These are phyloP conservation scores for Serendipita sp. DNA, from an alignment of 768 basidiomycete species.

Conservation along the genomic window DNA sequence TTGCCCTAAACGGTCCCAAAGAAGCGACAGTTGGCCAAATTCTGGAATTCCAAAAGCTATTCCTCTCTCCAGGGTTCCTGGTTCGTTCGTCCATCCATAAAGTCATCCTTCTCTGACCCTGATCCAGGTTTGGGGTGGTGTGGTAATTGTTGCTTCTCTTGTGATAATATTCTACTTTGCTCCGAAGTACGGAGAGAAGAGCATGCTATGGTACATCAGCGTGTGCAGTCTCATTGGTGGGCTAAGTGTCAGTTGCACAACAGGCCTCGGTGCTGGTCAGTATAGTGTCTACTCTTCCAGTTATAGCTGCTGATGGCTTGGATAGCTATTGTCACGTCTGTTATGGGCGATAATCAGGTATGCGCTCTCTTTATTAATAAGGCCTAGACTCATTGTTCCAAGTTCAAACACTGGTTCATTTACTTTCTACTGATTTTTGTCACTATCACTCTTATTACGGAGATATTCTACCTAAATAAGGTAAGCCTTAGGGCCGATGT, in stretches of 20 bases:
- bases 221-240: slow-evolving; percentile 97
- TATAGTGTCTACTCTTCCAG: background rate
- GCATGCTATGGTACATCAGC: slow-evolving; percentile 88
- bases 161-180: slow-evolving; percentile 71
- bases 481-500: slow-evolving; percentile 83
- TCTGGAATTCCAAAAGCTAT: slow-evolving; percentile 54
- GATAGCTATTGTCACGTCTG: slow-evolving; percentile 62
- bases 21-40: slow-evolving; percentile 59
- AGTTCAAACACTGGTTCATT: slow-evolving; percentile 88
- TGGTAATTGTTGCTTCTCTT: slow-evolving; percentile 47
- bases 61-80: slow-evolving; percentile 72
- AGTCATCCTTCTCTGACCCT: slow-evolving; percentile 11
- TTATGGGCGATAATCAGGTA: slow-evolving; percentile 63
- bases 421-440: slow-evolving; percentile 41
- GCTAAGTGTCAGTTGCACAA: slow-evolving; percentile 84
- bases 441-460: slow-evolving; percentile 63
- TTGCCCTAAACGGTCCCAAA: slow-evolving; percentile 75
- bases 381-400: slow-evolving; percentile 7
- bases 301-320: background rate
- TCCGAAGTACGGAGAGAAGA: slow-evolving; percentile 71
- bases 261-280: slow-evolving; percentile 57
- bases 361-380: slow-evolving; percentile 11
- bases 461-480: slow-evolving; percentile 90
- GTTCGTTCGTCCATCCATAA: slow-evolving; percentile 13
- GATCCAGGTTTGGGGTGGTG: slow-evolving; percentile 28